Conservation (phyloP, 768 basidiomycete genomes). For the Xerocomus potaroensis region DNA sequence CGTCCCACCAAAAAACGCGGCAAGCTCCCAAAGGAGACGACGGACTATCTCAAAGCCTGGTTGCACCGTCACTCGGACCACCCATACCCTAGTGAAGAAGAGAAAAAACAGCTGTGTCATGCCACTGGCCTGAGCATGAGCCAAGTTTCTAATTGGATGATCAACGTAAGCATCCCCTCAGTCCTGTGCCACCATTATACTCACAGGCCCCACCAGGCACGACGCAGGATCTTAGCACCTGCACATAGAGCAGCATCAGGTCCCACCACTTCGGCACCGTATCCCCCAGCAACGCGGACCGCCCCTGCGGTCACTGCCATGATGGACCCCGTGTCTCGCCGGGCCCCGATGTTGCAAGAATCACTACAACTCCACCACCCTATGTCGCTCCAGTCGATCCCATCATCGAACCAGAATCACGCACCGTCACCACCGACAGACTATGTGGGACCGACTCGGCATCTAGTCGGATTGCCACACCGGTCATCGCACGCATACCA, state of each 20-base stretch:
- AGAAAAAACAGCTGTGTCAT: conserved; percentile 85
- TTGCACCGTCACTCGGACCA: conserved; percentile 84
- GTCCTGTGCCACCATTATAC: conserved; percentile 8
- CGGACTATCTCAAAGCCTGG: conserved; percentile 87
- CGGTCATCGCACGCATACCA: conserved; percentile 30
- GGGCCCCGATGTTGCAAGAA: conserved; percentile 67
- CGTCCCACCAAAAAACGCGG: conserved; percentile 79
- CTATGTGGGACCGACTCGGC: conserved; percentile 41
- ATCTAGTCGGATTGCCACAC: conserved; percentile 43
- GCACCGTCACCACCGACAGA: conserved; percentile 33
- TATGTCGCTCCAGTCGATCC: conserved; percentile 63
- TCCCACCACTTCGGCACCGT: conserved; percentile 76
- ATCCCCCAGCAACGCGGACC: conserved; percentile 43
- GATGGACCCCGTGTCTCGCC: conserved; percentile 43
- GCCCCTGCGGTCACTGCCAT: conserved; percentile 20
- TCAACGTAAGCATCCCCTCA: conserved; percentile 55
- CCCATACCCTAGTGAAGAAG: conserved; percentile 85
- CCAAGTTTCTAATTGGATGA: conserved; percentile 94
- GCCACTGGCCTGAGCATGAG: conserved; percentile 84
- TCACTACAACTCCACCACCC: conserved; percentile 74
- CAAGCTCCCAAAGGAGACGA: conserved; percentile 87
- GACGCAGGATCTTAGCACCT: conserved; percentile 78
- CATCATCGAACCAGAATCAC: conserved; percentile 30
- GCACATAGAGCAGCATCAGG: conserved; percentile 72
- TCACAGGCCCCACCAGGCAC: conserved; percentile 48